Conservation (phyloP, 345 rosid genomes). For the Euclidium syriacum region DNA sequence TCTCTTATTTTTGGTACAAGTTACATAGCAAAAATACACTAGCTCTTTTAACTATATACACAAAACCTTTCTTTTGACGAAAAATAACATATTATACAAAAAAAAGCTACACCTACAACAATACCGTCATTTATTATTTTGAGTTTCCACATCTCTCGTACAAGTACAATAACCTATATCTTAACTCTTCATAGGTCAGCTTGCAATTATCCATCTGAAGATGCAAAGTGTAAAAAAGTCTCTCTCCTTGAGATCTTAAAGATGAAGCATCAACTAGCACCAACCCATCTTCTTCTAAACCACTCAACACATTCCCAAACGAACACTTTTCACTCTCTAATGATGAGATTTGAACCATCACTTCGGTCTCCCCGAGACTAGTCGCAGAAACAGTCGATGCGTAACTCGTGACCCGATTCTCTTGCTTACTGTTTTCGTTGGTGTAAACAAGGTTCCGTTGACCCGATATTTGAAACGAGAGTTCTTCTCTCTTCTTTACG, state of each 20-base stretch:
- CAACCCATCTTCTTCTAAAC: constrained; percentile 46
- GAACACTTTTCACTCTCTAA: constrained; percentile 23
- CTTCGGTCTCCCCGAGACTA: constrained; percentile 38
- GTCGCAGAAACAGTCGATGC: constrained; percentile 34
- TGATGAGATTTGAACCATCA: constrained; percentile 44
- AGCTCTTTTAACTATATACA: too few relatives aligned
- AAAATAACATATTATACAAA: too few relatives aligned
- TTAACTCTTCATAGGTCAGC: constrained; percentile 7
- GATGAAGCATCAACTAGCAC: constrained; percentile 51
- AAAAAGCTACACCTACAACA: too few relatives aligned
- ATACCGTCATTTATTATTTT: too few relatives aligned
- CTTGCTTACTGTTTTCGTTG: constrained; percentile 17
- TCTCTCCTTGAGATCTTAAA: constrained; percentile 45
- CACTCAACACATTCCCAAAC: constrained; percentile 37
- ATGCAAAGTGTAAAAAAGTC: constrained; percentile 48
- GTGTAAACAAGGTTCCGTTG: constrained; percentile 2
- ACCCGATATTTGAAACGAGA: constrained; percentile 30
- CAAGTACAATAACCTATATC: constrained; percentile 14
- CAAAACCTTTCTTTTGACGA: too few relatives aligned
- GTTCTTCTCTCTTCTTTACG: constrained; percentile 40
- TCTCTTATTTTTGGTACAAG: too few relatives aligned
- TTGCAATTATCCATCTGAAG: constrained; percentile 36
- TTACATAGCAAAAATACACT: too few relatives aligned
- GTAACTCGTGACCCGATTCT: constrained; percentile 8
- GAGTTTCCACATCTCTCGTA: constrained; percentile 16